Conservation (phyloP, 1,284 basidiomycete genomes). For the Austroboletus niveus region DNA sequence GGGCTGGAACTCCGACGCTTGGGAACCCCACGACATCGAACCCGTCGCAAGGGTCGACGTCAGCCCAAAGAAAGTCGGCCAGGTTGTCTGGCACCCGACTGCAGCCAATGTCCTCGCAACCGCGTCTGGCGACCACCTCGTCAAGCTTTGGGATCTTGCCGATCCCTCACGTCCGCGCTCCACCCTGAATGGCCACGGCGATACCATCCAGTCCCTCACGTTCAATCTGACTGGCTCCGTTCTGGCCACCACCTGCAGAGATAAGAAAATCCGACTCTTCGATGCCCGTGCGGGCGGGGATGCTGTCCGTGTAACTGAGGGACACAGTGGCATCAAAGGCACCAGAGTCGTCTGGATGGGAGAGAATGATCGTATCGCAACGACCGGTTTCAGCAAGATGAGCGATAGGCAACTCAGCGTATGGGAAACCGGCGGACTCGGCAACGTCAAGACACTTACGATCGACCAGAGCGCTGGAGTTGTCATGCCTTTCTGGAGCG, state of each 20-base stretch:
- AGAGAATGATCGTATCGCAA: conserved; percentile 82
- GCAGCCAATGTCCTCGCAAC: conserved; percentile 86
- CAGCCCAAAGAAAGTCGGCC: conserved; percentile 86
- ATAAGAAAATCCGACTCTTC: conserved; percentile 90
- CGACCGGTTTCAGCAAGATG: conserved; percentile 95
- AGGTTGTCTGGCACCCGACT: conserved; percentile 93
- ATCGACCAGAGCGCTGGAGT: conserved; percentile 92
- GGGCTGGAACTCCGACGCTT: conserved; percentile 84
- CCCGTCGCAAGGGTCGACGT: conserved; percentile 76
- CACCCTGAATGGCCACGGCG: conserved; percentile 75
- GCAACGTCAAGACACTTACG: conserved; percentile 71
- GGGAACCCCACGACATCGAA: conserved; percentile 81
- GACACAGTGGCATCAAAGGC: conserved; percentile 93
- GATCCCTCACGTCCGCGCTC: conserved; percentile 61
- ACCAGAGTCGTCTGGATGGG: conserved; percentile 92
- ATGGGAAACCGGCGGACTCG: conserved; percentile 79
- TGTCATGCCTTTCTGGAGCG: conserved; percentile 96
- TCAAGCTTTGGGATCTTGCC: conserved; percentile 91
- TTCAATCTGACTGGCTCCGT: conserved; percentile 85
- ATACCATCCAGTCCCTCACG: conserved; percentile 84
- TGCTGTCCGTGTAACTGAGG: conserved; percentile 79
- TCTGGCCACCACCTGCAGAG: conserved; percentile 80
- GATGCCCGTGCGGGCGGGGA: conserved; percentile 82
- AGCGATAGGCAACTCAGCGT: conserved; percentile 87
- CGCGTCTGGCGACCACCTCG: conserved; percentile 84